Evolutionary conservation across 2,329 filamentous ascomycete genomes (phyloP).

Genomic region (Colletotrichum navitas): DNA sequence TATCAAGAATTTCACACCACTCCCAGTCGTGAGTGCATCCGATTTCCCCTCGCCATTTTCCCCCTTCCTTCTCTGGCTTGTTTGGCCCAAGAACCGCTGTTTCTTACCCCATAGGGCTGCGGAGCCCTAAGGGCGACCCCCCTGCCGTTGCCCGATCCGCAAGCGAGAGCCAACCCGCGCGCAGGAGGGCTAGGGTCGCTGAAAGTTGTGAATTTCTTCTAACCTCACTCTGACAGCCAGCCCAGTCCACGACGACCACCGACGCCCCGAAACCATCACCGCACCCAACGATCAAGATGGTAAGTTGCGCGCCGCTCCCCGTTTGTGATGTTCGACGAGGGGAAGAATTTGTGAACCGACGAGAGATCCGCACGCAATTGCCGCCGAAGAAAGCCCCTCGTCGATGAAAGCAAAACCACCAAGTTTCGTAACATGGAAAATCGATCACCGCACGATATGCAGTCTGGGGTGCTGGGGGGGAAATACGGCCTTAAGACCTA

Average conservation of each 20-base stretch:
- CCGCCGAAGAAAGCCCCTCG: constrained; percentile 14
- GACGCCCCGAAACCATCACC: constrained; percentile 66
- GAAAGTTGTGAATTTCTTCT: constrained; percentile 62
- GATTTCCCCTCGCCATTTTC: constrained; percentile 26
- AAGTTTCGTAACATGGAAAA: constrained; percentile 28
- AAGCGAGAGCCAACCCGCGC: constrained; percentile 60
- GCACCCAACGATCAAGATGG: constrained; percentile 69
- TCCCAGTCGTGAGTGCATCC: constrained; percentile 5
- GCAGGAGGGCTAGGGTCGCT: constrained; percentile 51
- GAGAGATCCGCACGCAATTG: neutral
- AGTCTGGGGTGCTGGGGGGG: neutral
- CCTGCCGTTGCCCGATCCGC: constrained; percentile 52
- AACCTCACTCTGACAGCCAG: constrained; percentile 49
- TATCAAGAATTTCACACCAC: neutral
- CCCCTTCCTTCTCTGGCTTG: neutral
- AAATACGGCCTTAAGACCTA: constrained; percentile 7
- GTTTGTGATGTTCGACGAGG: constrained; percentile 28
- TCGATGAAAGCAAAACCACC: neutral
- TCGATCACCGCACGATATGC: neutral
- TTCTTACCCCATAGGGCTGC: constrained; percentile 51
- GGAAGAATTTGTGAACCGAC: constrained; percentile 6
- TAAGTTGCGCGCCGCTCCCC: constrained; percentile 55
- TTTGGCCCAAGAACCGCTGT: constrained; percentile 27
- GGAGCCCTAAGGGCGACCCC: constrained; percentile 54
- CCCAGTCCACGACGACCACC: constrained; percentile 50